Percentiles rank a stretch among this genome's conserved stretches.
Conservation (phyloP, 306 rosid genomes). For the Gynostemma pentaphyllum region DNA sequence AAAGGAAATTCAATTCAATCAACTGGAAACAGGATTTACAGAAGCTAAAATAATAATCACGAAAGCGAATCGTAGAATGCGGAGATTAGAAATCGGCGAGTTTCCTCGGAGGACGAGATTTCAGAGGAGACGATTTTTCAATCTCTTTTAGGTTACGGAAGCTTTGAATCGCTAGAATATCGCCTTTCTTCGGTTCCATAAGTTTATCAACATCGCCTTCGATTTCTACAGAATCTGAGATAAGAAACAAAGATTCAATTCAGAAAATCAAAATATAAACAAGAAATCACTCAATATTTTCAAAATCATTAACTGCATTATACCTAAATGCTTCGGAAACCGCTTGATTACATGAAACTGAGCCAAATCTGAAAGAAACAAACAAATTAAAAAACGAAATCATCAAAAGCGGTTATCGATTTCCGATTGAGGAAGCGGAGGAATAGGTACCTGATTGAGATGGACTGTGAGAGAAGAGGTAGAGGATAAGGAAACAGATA, state of each 20-base stretch:
- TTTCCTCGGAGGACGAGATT: constrained; percentile 54
- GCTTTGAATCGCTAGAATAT: constrained; percentile 47
- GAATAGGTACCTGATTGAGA: constrained; percentile 68
- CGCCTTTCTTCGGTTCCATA: constrained; percentile 28
- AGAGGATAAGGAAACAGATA: constrained; percentile 80
- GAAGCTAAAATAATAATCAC: not conserved
- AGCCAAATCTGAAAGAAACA: constrained; percentile 44
- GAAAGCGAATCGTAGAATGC: not conserved
- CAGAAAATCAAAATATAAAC: not conserved
- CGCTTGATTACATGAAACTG: constrained; percentile 44
- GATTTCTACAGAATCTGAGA: constrained; percentile 17
- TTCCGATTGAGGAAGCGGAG: not conserved
- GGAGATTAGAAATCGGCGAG: constrained; percentile 55
- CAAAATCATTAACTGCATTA: constrained; percentile 15
- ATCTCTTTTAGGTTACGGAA: constrained; percentile 46
- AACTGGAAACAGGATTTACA: constrained; percentile 4
- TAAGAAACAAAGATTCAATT: not conserved
- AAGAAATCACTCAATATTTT: not conserved
- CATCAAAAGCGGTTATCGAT: not conserved
- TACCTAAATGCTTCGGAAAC: constrained; percentile 27
- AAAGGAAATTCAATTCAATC: not conserved
- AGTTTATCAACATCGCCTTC: constrained; percentile 27
- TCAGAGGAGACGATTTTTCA: constrained; percentile 15
- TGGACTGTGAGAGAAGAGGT: constrained; percentile 81
- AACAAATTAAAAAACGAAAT: not conserved